Evolutionary conservation across 192 early-diverging fungal genomes (phyloP).

Genomic region (Pecoramyces ruminantium): DNA sequence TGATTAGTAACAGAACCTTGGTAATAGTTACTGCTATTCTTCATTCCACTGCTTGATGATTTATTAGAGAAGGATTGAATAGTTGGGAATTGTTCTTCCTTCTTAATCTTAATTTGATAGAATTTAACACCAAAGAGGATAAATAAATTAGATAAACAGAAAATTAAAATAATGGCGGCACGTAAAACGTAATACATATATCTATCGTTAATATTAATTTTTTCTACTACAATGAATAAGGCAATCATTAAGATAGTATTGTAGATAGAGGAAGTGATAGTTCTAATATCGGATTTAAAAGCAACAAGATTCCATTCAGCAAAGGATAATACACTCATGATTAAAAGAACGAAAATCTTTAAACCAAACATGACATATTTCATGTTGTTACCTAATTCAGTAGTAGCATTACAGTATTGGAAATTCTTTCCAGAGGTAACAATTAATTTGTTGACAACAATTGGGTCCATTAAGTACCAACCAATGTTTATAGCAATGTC

Average conservation of each 20-base stretch:
- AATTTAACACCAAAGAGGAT: neutral
- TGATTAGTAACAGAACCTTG: no score
- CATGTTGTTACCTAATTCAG: neutral
- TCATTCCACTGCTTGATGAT: no score
- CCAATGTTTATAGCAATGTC: neutral
- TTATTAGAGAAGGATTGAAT: neutral
- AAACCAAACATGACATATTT: neutral
- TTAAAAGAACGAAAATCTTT: neutral
- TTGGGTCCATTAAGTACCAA: neutral
- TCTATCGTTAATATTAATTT: neutral
- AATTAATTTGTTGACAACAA: neutral
- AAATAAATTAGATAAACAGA: neutral
- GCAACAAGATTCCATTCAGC: neutral
- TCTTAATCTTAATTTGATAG: neutral
- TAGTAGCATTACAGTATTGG: neutral
- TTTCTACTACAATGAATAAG: neutral
- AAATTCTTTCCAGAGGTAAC: neutral
- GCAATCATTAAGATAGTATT: neutral
- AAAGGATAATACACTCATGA: neutral
- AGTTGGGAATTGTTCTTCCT: neutral
- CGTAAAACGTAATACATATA: neutral
- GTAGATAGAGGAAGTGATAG: neutral
- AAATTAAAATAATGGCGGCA: neutral
- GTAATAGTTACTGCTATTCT: no score
- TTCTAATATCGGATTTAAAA: neutral